Conservation (phyloP, 169 alveolate species). For the Miamiensis avidus region DNA sequence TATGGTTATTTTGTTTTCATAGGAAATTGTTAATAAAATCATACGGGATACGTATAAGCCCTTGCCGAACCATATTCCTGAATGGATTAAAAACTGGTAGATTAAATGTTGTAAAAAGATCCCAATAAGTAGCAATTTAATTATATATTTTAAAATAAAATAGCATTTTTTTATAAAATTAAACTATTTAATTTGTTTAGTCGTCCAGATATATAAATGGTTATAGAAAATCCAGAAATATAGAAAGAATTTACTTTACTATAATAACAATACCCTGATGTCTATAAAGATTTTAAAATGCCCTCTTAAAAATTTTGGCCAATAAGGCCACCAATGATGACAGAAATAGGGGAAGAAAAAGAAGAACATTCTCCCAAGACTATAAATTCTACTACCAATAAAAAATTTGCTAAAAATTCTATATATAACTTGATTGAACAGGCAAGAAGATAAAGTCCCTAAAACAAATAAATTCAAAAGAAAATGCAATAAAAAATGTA, state of each 20-base stretch:
- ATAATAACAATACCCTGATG: background rate
- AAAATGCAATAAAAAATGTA: too few relatives aligned
- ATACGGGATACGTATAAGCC: background rate
- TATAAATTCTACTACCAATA: background rate
- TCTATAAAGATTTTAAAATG: slow-evolving; percentile 6
- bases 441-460: background rate
- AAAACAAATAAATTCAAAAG: too few relatives aligned
- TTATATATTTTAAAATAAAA: background rate
- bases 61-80: background rate
- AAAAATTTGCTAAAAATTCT: background rate
- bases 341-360: background rate
- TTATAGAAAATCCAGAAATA: slow-evolving; percentile 5
- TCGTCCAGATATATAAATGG: slow-evolving; percentile 1
- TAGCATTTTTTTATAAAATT: background rate
- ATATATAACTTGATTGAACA: background rate
- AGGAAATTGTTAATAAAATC: slow-evolving; percentile 27
- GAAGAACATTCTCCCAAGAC: background rate
- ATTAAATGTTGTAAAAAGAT: slow-evolving; percentile 11
- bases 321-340: background rate
- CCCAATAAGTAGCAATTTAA: background rate
- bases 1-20: background rate
- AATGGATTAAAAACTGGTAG: background rate
- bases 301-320: background rate
- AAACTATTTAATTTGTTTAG: background rate
- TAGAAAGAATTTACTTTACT: background rate